phyloP scores from a whole-genome alignment of 2,329 filamentous ascomycete genomes.

The Calonectria henricotiae region DNA sequence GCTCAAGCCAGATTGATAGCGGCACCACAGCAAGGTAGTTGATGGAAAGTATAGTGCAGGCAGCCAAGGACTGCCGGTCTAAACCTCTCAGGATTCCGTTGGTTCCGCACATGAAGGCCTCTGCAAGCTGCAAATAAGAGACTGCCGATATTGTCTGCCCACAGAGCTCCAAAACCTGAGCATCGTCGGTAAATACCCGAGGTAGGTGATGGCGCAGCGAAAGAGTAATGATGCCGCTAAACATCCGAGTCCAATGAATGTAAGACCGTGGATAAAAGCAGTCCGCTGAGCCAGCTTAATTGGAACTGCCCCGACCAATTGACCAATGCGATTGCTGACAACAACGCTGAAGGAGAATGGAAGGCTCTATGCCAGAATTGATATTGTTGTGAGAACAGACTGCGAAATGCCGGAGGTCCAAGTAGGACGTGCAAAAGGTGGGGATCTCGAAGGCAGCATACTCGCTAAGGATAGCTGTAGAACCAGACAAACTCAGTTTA shows the following conservation, averaged over 20 bases:
- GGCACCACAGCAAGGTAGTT: slow-evolving; percentile 10
- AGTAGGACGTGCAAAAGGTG: slow-evolving; percentile 7
- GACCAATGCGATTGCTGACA: slow-evolving; percentile 4
- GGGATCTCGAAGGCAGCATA: slow-evolving; percentile 7
- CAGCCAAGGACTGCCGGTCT: neutral
- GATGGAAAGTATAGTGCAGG: slow-evolving; percentile 1
- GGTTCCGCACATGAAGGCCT: slow-evolving; percentile 3
- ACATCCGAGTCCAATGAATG: neutral
- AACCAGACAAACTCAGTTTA: slow-evolving; percentile 7
- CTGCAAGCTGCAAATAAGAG: neutral
- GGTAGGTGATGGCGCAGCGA: neutral
- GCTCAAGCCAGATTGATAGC: neutral
- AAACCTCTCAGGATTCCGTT: slow-evolving; percentile 4
- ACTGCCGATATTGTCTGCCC: slow-evolving; percentile 3
- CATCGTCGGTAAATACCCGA: neutral
- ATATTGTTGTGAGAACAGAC: slow-evolving; percentile 13
- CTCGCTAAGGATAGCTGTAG: slow-evolving; percentile 4
- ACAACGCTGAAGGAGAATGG: slow-evolving; percentile 5
- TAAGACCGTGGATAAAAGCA: neutral
- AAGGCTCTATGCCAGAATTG: neutral
- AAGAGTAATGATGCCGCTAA: slow-evolving; percentile 2
- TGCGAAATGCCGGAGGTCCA: neutral
- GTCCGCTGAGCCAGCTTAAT: slow-evolving; percentile 7
- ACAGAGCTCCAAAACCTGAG: neutral
- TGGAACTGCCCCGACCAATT: neutral